phyloP scores from a whole-genome alignment of 2,329 filamentous ascomycete species.

The Diaporthe ampelina region DNA sequence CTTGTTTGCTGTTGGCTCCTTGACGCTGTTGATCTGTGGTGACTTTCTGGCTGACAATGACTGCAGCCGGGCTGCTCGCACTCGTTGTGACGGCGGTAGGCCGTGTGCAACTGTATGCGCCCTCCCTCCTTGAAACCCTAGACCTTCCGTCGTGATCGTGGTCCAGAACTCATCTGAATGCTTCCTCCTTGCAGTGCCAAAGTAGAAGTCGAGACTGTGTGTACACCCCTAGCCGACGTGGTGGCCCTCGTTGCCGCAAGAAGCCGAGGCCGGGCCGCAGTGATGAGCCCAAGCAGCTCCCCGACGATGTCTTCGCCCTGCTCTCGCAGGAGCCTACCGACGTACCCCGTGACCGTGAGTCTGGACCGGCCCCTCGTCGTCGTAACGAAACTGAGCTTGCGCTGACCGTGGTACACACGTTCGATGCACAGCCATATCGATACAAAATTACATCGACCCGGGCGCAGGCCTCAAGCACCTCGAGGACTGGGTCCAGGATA shows the following conservation, averaged over 20 bases:
- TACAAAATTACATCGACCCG: constrained; percentile 60
- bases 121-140: not conserved
- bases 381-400: not conserved
- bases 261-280: constrained; percentile 49
- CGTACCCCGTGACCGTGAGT: constrained; percentile 50
- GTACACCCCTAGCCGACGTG: constrained; percentile 59
- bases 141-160: constrained; percentile 34
- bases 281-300: constrained; percentile 46
- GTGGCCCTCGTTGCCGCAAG: constrained; percentile 59
- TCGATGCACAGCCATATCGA: constrained; percentile 47
- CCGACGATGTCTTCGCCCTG: constrained; percentile 37
- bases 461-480: constrained; percentile 63
- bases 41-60: constrained; percentile 34
- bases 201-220: constrained; percentile 57
- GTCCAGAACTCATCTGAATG: constrained; percentile 8
- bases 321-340: constrained; percentile 49
- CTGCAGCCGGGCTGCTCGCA: constrained; percentile 59
- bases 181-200: constrained; percentile 51
- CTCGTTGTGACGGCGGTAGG: constrained; percentile 61
- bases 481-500: constrained; percentile 60
- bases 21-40: not conserved
- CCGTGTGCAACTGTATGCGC: constrained; percentile 59
- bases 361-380: not conserved
- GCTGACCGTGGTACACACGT: constrained; percentile 35
- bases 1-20: constrained; percentile 21